Percentiles rank a stretch among this genome's conserved stretches.
Evolutionary conservation across 345 rosid species (phyloP).

Genomic region (Euphorbia lathyris): DNA sequence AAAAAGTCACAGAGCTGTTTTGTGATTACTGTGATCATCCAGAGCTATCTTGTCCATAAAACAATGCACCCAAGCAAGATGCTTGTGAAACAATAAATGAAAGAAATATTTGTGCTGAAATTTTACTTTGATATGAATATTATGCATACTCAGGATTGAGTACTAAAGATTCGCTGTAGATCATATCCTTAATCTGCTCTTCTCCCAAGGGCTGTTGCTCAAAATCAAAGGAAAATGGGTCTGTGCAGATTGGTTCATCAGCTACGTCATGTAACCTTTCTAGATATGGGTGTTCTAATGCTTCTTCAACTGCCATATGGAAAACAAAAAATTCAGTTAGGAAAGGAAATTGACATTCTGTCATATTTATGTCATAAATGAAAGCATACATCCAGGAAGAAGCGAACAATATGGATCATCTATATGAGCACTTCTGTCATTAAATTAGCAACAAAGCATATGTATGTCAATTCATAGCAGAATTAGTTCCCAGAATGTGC

Average conservation of each 20-base stretch:
- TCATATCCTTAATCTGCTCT: constrained; percentile 91
- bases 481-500: background rate
- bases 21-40: background rate
- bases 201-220: constrained; percentile 77
- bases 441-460: background rate
- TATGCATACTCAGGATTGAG: constrained; percentile 70
- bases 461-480: background rate
- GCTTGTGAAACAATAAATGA: background rate
- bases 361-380: background rate
- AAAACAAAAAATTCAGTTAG: background rate
- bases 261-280: constrained; percentile 75
- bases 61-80: background rate
- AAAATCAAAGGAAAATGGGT: constrained; percentile 79
- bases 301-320: constrained; percentile 71
- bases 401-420: no score
- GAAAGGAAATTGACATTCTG: background rate
- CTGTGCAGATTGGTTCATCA: constrained; percentile 82
- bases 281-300: constrained; percentile 84
- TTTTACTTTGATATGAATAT: background rate
- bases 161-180: constrained; percentile 70
- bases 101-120: background rate
- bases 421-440: background rate
- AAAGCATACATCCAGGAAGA: constrained; percentile 6
- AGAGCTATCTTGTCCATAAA: background rate
- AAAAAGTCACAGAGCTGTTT: background rate